Conservation (phyloP, 345 rosid species). For the Gossypium raimondii region DNA sequence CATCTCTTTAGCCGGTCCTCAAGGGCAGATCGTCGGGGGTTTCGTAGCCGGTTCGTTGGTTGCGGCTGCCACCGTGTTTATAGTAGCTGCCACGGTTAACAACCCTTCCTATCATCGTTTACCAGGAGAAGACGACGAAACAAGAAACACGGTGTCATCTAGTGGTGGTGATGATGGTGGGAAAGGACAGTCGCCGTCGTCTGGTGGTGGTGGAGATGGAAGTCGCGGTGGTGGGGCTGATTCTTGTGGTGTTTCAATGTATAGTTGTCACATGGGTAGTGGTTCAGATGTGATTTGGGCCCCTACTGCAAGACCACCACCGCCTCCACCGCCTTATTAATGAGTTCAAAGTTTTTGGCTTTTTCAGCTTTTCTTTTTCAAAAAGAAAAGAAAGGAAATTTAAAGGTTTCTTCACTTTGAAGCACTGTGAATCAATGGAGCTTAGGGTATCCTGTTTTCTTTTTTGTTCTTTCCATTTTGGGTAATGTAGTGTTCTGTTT, state of each 20-base stretch:
- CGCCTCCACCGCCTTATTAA: slow-evolving; percentile 30
- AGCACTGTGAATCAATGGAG: too few species aligned
- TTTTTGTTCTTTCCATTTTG: too few species aligned
- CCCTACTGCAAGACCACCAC: slow-evolving; percentile 54
- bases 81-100: slow-evolving; percentile 75
- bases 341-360: background rate
- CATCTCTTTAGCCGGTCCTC: slow-evolving; percentile 83
- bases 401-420: too few species aligned
- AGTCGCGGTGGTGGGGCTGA: slow-evolving; percentile 48
- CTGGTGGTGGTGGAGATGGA: slow-evolving; percentile 50
- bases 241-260: slow-evolving; percentile 58
- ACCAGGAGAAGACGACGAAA: slow-evolving; percentile 40
- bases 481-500: too few species aligned
- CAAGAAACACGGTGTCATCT: slow-evolving; percentile 36
- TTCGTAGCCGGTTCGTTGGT: slow-evolving; percentile 66
- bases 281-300: slow-evolving; percentile 76
- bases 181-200: slow-evolving; percentile 48
- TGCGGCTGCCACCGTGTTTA: slow-evolving; percentile 58
- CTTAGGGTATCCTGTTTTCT: too few species aligned
- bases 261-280: slow-evolving; percentile 47
- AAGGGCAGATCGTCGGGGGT: slow-evolving; percentile 93
- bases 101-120: slow-evolving; percentile 66
- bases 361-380: background rate
- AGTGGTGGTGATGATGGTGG: slow-evolving; percentile 45
- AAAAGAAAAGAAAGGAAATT: too few species aligned